These are phyloP conservation scores for Hypoxylon sp. DNA, from an alignment of 2,329 filamentous ascomycete genomes.

Conservation along the genomic window DNA sequence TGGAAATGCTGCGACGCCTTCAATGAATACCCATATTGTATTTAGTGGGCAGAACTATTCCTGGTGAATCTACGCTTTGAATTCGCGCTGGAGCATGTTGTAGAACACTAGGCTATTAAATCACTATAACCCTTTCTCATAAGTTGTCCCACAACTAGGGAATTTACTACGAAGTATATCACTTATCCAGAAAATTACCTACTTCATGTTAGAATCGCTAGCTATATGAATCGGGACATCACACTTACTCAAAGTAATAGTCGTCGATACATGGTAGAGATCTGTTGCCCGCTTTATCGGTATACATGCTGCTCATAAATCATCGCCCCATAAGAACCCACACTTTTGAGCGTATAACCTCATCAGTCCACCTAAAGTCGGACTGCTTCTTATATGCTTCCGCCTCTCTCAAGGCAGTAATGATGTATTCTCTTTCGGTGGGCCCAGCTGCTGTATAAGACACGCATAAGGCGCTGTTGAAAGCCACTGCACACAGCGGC, in stretches of 20 bases:
- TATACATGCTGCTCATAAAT: background rate
- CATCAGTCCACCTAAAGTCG: slow-evolving; percentile 22
- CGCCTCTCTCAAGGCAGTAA: slow-evolving; percentile 10
- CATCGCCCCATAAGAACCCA: slow-evolving; percentile 20
- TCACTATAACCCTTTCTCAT: too few relatives aligned
- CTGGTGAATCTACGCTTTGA: background rate
- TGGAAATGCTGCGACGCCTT: background rate
- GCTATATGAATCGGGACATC: background rate
- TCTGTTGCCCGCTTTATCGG: background rate
- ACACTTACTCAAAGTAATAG: background rate
- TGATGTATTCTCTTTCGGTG: slow-evolving; percentile 16
- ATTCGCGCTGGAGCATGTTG: background rate
- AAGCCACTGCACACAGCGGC: slow-evolving; percentile 27
- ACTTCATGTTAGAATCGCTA: background rate
- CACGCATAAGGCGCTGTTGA: slow-evolving; percentile 23
- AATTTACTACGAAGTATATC: too few relatives aligned
- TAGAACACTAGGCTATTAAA: background rate
- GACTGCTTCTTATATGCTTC: slow-evolving; percentile 18
- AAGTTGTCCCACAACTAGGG: too few relatives aligned
- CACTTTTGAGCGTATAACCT: slow-evolving; percentile 14
- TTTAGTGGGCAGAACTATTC: background rate
- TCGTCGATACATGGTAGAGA: background rate
- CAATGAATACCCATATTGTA: background rate
- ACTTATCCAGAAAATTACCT: too few relatives aligned
- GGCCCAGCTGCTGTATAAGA: slow-evolving; percentile 26